Evolutionary conservation across 169 alveolate species (phyloP), one percentile per base, ranked within the genome.

Genomic region (Babesia caballi): DNA sequence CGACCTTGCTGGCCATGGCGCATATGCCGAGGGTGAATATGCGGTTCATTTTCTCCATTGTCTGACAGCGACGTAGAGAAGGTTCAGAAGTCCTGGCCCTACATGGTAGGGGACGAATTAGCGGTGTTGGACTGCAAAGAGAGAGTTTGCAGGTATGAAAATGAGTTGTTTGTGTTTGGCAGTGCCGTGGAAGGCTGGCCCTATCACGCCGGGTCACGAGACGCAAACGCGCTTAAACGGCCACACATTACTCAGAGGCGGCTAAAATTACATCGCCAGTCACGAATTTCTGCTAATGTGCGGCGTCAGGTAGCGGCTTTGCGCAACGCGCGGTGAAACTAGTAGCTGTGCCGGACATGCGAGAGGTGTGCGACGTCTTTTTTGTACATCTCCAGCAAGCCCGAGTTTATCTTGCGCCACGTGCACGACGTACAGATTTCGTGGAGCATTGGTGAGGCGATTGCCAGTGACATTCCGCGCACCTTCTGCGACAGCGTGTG

Each of bases 381-480:
- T 17, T 30, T 60, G 72, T 81, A 81, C 71, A 81, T 49, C 33
- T 81, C 58, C 36, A 70, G 14, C 56, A 81, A 50, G 2, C 88
- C 88, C 6, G 17, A 12, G 54, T 81, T 70, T 3, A 81, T 81
- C 63, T 63, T 69, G 8, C 41, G 61, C 93, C 93, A 88, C 44
- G 88, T 73, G 49, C 87, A 81, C 11, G 94, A 95, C 30, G 93
- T 95, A 36, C 93, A 84, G 36, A 95, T 95, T 52, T 91, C 96
- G 85, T 95, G 92, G 28, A 96, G 91, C 92, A 94, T 94, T 41
- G 98, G 99, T 14, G 98, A 92, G 41, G 95, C 89, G 72, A 94
- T 97, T 36, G 83, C 85, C 27, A 88, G 49, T n/a, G 91, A 69
- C 41, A 87, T 83, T 19, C 85, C 75, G 46, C 8, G 49, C 21